Base-by-base conservation (phyloP, 1,284 basidiomycete genomes). In the Sporisorium scitamineum region DNA sequence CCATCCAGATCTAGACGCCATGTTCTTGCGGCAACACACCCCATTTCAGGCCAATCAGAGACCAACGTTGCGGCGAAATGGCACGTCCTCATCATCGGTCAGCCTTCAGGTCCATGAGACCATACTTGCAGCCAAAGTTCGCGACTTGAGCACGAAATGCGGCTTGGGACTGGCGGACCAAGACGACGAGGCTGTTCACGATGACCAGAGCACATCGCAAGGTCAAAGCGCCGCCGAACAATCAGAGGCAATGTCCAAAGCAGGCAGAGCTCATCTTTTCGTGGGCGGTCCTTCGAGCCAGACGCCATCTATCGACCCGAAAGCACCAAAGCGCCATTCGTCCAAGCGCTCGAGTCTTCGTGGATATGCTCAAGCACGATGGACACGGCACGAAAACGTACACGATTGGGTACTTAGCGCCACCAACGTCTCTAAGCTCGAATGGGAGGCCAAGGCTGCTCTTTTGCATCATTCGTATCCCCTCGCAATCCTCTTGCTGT, bases 401-500 rank as follows among this genome's bases (percentile, higher is more conserved):
- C 54, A 68, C n/a, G 63, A 55, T n/a, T 56, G 67, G 20, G 66
- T 79, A n/a, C 32, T 59, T 24, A 41, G 42, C 37, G 61, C 78
- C 6, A 76, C 51, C 54, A 63, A 79, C 34, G 54, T 68, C 13
- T 37, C 59, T 9, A 47, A 76, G 31, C 73, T 79, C 32, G 75
- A 79, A 39, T 79, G 78, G 78, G 78, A 79, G 47, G 78, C 78
- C 39, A 78, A 78, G 51, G 58, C 71, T 16, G 78, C 78, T 31
- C 61, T 78, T 8, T 51, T 78, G 39, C 57, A 61, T 34, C 58
- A 66, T 27, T 64, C 78, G 16, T 74, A 75, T 54, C 52, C 68
- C 20, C 65, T 79, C 2, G 76, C 75, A 31, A 62, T 79, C 41
- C 39, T 78, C 13, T 63, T 79, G 5, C 76, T 79, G 29, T 64